Evolutionary conservation across 2,329 filamentous ascomycete species (phyloP).

Genomic region (Aureobasidium sp.): DNA sequence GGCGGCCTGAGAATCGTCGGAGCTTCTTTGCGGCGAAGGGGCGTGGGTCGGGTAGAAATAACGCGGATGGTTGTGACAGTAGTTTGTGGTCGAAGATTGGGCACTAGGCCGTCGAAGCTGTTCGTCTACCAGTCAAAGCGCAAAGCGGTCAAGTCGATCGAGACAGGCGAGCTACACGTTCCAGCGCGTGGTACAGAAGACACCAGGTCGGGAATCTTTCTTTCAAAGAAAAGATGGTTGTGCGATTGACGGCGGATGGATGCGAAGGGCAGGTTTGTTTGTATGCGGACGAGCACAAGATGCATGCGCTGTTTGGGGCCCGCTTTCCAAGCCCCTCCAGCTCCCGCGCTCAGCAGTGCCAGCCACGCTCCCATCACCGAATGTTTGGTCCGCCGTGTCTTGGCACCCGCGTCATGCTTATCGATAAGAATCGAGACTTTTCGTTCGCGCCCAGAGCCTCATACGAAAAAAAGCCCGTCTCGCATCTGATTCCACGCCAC

Average conservation of each 20-base stretch:
- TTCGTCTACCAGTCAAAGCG: slow-evolving; percentile 13
- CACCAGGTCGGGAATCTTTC: slow-evolving; percentile 1
- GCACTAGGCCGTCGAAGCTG: slow-evolving; percentile 10
- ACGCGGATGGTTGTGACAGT: not conserved
- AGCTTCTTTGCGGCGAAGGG: not conserved
- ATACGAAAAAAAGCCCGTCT: not conserved
- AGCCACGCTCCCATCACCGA: not conserved
- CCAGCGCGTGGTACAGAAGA: slow-evolving; percentile 5
- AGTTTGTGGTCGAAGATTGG: not conserved
- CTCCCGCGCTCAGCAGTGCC: not conserved
- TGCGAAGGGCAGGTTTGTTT: not conserved
- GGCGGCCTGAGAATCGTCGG: slow-evolving; percentile 1
- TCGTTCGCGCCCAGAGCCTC: not conserved
- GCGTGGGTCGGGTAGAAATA: not conserved
- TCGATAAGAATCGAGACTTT: not conserved
- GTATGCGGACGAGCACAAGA: not conserved
- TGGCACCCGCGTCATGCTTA: not conserved
- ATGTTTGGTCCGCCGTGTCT: not conserved
- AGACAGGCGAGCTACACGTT: not conserved
- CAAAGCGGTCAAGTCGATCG: slow-evolving; percentile 1
- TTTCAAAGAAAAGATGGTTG: not conserved
- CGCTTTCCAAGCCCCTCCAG: not conserved
- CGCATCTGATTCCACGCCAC: slow-evolving; percentile 18
- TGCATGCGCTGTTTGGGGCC: not conserved
- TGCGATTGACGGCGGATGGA: not conserved